Conservation (phyloP, 2,329 filamentous ascomycete species). For the Epichloe coenophiala region DNA sequence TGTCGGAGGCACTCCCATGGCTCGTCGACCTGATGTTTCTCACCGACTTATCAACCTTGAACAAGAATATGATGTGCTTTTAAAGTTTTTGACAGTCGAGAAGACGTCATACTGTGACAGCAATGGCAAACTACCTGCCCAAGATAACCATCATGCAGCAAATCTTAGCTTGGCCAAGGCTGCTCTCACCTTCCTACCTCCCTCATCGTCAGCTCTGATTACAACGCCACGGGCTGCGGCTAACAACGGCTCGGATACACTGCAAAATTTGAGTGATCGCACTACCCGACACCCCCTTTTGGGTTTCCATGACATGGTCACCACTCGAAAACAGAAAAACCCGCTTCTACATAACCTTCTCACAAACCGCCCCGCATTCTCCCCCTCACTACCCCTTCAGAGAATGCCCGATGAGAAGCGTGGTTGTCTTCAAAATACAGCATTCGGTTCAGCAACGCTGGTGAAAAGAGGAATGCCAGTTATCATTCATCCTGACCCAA, state of each 20-base stretch:
- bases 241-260: conserved; percentile 12
- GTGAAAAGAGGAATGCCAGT: conserved; percentile 86
- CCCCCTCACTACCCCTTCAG: conserved; percentile 72
- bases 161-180: conserved; percentile 64
- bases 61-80: conserved; percentile 67
- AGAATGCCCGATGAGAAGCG: conserved; percentile 33
- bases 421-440: conserved; percentile 18
- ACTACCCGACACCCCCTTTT: conserved; percentile 37
- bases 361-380: conserved; percentile 86
- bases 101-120: conserved; percentile 5
- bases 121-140: background rate
- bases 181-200: conserved; percentile 62
- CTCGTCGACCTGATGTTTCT: conserved; percentile 22
- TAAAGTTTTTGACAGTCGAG: conserved; percentile 39
- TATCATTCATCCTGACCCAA: conserved; percentile 66
- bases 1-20: conserved; percentile 67
- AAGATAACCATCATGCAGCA: conserved; percentile 36
- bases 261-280: background rate
- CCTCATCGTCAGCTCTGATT: conserved; percentile 75
- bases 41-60: conserved; percentile 75
- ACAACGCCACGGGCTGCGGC: conserved; percentile 79
- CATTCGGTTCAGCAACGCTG: conserved; percentile 52
- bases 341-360: conserved; percentile 90
- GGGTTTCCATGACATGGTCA: conserved; percentile 35
- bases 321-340: conserved; percentile 49